Conservation (phyloP, 2,329 filamentous ascomycete species). For the Colletotrichum salicis region DNA sequence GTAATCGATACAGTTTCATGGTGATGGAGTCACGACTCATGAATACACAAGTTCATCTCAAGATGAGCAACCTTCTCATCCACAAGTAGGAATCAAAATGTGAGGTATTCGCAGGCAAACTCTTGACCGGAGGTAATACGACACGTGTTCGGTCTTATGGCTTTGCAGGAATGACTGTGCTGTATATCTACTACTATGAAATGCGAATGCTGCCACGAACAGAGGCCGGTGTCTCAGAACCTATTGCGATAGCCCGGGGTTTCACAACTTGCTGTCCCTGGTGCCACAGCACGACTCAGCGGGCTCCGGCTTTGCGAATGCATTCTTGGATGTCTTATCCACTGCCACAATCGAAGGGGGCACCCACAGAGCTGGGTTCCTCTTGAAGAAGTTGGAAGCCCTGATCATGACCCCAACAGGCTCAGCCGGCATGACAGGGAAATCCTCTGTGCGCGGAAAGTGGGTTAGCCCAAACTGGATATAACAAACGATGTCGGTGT, state of each 20-base stretch:
- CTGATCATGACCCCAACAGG: slow-evolving; percentile 60
- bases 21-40: too few relatives aligned
- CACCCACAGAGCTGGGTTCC: slow-evolving; percentile 56
- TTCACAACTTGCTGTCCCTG: background rate
- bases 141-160: too few relatives aligned
- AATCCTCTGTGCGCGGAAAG: slow-evolving; percentile 65
- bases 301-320: background rate
- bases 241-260: too few relatives aligned
- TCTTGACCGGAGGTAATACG: too few relatives aligned
- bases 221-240: too few relatives aligned
- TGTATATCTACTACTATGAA: background rate
- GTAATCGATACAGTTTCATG: too few relatives aligned
- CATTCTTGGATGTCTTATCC: background rate
- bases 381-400: slow-evolving; percentile 63
- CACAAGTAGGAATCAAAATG: too few relatives aligned
- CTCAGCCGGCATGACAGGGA: slow-evolving; percentile 69
- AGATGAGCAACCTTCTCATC: too few relatives aligned
- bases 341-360: slow-evolving; percentile 25
- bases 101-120: too few relatives aligned
- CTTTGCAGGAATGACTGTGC: too few relatives aligned
- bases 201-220: background rate
- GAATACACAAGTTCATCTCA: too few relatives aligned
- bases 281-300: background rate
- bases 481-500: slow-evolving; percentile 67
- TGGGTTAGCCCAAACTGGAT: slow-evolving; percentile 67